Conservation (phyloP, 1,284 basidiomycete genomes). For the Sporisorium scitamineum region DNA sequence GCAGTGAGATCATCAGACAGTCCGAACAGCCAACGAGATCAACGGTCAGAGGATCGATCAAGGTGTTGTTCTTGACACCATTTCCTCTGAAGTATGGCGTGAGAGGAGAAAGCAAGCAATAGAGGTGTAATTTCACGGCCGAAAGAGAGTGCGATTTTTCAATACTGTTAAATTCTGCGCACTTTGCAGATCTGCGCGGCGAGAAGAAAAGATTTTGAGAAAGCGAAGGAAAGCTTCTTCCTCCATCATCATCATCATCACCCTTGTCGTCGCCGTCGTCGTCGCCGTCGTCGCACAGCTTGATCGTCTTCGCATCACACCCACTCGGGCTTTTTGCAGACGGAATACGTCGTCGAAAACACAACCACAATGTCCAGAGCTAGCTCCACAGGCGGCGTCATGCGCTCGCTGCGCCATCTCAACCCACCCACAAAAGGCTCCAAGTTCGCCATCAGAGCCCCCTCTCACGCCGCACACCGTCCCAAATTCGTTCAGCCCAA, state of each 20-base stretch:
- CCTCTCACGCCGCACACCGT: slow-evolving; percentile 62
- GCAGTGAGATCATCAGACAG: not conserved
- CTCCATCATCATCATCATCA: slow-evolving; percentile 2
- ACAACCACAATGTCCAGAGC: slow-evolving; percentile 27
- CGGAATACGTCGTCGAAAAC: not conserved
- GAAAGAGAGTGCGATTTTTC: not conserved
- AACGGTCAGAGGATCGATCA: not conserved
- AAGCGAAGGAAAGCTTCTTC: not conserved
- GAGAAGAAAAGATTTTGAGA: slow-evolving; percentile 32
- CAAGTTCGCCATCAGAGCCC: slow-evolving; percentile 64
- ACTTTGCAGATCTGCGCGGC: not conserved
- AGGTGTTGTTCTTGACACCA: not conserved
- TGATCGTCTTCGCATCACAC: slow-evolving; percentile 3
- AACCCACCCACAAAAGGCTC: slow-evolving; percentile 58
- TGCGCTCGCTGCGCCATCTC: slow-evolving; percentile 69
- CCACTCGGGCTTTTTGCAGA: not conserved
- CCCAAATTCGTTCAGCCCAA: slow-evolving; percentile 69
- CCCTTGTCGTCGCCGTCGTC: not conserved
- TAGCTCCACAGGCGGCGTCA: slow-evolving; percentile 49
- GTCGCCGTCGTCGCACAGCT: not conserved
- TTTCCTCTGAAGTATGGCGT: no score
- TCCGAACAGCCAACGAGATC: not conserved
- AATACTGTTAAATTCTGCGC: not conserved
- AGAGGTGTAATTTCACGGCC: slow-evolving; percentile 1
- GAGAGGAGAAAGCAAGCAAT: not conserved